phyloP scores from a whole-genome alignment of 2,329 filamentous ascomycete species.

The Sporothrix sp. region DNA sequence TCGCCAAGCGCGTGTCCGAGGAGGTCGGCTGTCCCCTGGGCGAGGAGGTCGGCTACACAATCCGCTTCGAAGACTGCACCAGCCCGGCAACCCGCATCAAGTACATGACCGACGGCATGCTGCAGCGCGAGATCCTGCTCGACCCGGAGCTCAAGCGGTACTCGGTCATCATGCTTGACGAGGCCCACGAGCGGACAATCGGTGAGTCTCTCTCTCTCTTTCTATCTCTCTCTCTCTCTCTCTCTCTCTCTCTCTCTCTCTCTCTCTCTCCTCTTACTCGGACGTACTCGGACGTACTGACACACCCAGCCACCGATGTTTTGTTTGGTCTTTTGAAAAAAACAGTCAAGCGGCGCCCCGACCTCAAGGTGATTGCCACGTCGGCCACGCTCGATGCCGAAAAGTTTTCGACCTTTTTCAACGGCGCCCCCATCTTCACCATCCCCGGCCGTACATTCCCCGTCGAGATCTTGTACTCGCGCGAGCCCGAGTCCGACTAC shows the following conservation, averaged over 20 bases:
- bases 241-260: neutral
- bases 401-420: conserved; percentile 95
- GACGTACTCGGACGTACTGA: no score
- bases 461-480: conserved; percentile 90
- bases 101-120: conserved; percentile 99
- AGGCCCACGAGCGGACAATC: conserved; percentile 95
- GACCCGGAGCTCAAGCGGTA: conserved; percentile 85
- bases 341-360: conserved; percentile 71
- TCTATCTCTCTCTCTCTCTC: neutral
- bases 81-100: conserved; percentile 86
- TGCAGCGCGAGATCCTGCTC: conserved; percentile 87
- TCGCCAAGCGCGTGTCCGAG: conserved; percentile 90
- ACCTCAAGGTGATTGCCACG: conserved; percentile 92
- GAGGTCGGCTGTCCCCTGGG: conserved; percentile 67
- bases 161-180: conserved; percentile 95
- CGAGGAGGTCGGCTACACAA: conserved; percentile 88
- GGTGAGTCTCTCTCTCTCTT: conserved; percentile 1
- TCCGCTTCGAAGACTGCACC: conserved; percentile 93
- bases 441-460: conserved; percentile 93
- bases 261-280: neutral
- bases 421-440: conserved; percentile 90
- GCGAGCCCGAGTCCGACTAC: conserved; percentile 92
- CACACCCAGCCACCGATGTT: conserved; percentile 63
- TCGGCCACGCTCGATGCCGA: conserved; percentile 94
- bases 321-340: conserved; percentile 92